Conservation (phyloP, 805 yeast genomes). For the Starmerella bombi region DNA sequence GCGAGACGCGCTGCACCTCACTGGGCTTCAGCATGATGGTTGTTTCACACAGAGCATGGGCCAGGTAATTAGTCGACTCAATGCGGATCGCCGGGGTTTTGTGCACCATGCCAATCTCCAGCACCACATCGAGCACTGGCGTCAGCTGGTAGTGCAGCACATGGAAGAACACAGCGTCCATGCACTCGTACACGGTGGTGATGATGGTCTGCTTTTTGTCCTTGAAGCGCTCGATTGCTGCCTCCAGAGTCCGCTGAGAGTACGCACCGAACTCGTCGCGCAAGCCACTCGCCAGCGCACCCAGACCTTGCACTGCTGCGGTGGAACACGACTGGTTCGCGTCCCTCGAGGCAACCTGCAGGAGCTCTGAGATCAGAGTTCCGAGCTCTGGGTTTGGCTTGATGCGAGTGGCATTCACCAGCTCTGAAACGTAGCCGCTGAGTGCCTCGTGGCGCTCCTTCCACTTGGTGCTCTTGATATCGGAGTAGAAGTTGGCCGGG, state of each 20-base stretch:
- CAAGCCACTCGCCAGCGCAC: constrained; percentile 52
- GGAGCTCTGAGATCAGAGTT: constrained; percentile 41
- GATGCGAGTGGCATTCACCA: constrained; percentile 36
- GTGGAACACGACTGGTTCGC: constrained; percentile 81
- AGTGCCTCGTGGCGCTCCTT: constrained; percentile 80
- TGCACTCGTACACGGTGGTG: constrained; percentile 52
- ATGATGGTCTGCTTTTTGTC: constrained; percentile 74
- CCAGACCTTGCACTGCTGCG: constrained; percentile 55
- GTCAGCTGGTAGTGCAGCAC: constrained; percentile 7
- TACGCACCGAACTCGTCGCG: constrained; percentile 40
- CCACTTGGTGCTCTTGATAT: constrained; percentile 63
- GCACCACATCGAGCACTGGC: constrained; percentile 15
- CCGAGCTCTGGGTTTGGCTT: constrained; percentile 28
- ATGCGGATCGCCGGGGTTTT: constrained; percentile 74
- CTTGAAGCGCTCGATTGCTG: constrained; percentile 68
- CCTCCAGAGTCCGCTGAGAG: constrained; percentile 37
- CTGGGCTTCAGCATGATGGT: constrained; percentile 35
- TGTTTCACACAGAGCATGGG: constrained; percentile 46
- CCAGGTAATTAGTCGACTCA: constrained; percentile 53
- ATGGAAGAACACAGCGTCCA: constrained; percentile 46
- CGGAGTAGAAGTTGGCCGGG: constrained; percentile 46
- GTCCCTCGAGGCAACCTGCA: constrained; percentile 62
- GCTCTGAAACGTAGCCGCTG: constrained; percentile 37
- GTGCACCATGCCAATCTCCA: constrained; percentile 48
- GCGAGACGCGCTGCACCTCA: constrained; percentile 48